Evolutionary conservation across 2,329 filamentous ascomycete genomes (phyloP), one percentile per base, ranked within the genome.

Genomic region (Ophiostoma tasmaniense): DNA sequence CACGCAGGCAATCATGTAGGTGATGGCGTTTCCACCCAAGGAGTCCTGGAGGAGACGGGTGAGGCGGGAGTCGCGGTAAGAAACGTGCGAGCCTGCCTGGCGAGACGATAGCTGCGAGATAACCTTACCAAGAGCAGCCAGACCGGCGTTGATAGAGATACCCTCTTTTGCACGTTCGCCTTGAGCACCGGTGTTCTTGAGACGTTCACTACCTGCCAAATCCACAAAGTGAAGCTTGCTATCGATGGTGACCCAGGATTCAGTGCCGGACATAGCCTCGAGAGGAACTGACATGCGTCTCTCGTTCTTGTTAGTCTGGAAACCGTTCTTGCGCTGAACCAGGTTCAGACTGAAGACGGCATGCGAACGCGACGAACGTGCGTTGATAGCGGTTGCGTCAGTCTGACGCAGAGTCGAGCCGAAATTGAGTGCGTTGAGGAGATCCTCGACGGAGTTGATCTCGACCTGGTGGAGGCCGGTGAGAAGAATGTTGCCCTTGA

Each of bases 171-270:
- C 95, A 69, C 95, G 87, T 74, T 98, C 95, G 61, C 95, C 95
- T 72, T 96, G 93, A 0, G 95, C 95, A 42, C 93, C 92, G 0
- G 95, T 99, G 75, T 99, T 98, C 81, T 99, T 99, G 75, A 99
- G 82, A 74, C 95, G 87, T 80, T 99, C 95, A 77, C 95, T 98
- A 73, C 95, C 95, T 67, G 95, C 95, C 78, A 99, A 81, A 86
- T 99, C 95, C 70, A 99, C 95, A 76, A 99, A 99, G 77, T 99
- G 95, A 66, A 99, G 85, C 80, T 99, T 99, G 87, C 95, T 99
- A 78, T 99, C 95, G 11, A 95, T 90, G 0, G 93, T 97, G 59
- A 98, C 85, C 79, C 86, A 87, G 66, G 84, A 84, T 42, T 89
- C 86, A 22, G 89, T 86, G 30, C 86, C 85, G 2, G 89, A 86